These are phyloP conservation scores for Lasiodiplodia gonubiensis DNA, from an alignment of 2,329 filamentous ascomycete genomes.

Conservation along the genomic window DNA sequence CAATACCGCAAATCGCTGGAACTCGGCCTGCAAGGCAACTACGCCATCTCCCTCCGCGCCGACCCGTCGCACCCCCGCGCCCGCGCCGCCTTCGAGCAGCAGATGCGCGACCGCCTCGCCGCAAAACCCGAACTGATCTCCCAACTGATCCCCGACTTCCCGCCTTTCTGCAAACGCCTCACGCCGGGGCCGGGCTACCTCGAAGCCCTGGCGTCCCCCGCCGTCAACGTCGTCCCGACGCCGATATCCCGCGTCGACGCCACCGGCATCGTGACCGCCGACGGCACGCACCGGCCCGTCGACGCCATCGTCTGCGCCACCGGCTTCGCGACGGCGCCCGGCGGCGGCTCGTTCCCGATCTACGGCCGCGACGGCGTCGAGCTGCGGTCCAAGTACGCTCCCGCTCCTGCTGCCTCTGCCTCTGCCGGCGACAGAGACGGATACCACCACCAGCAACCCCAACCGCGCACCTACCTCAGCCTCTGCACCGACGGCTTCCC, in stretches of 20 bases:
- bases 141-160: background rate
- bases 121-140: background rate
- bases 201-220: background rate
- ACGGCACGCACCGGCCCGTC: background rate
- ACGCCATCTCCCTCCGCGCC: too few relatives aligned
- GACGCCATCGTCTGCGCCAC: conserved; percentile 1
- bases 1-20: background rate
- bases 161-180: background rate
- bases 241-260: background rate
- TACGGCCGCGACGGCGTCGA: background rate
- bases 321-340: background rate
- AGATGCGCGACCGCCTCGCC: background rate
- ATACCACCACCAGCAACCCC: too few relatives aligned
- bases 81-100: too few relatives aligned
- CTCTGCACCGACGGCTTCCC: background rate
- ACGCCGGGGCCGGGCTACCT: background rate
- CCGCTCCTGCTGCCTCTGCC: too few relatives aligned
- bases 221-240: background rate
- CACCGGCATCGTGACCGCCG: background rate
- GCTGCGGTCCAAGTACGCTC: too few relatives aligned
- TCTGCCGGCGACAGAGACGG: too few relatives aligned
- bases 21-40: too few relatives aligned
- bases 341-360: background rate
- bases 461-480: background rate
- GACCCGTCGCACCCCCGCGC: too few relatives aligned